phyloP scores from a whole-genome alignment of 495 filamentous ascomycete genomes.

The Amorphotheca resinae region DNA sequence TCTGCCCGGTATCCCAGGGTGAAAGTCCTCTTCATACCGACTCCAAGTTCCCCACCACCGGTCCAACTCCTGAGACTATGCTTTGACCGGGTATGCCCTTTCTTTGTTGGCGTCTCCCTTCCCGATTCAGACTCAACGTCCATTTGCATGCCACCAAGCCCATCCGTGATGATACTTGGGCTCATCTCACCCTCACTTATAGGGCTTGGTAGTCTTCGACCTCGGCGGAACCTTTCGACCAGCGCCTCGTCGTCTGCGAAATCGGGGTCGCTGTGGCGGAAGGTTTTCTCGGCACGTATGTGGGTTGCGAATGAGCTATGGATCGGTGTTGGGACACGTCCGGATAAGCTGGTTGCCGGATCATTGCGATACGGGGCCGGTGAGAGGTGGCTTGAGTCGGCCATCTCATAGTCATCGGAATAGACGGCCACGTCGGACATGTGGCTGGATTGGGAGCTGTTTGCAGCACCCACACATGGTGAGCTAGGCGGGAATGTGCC shows the following conservation, averaged over 20 bases:
- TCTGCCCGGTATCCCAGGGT: constrained; percentile 77
- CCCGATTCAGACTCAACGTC: constrained; percentile 14
- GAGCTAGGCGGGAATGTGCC: constrained; percentile 12
- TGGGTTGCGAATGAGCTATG: constrained; percentile 18
- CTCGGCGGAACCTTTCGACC: constrained; percentile 12
- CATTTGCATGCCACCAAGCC: constrained; percentile 22
- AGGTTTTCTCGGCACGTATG: constrained; percentile 13
- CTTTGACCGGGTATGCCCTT: constrained; percentile 21
- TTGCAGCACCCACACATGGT: constrained; percentile 4
- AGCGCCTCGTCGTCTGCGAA: constrained; percentile 18
- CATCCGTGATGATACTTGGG: constrained; percentile 19
- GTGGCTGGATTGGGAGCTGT: constrained; percentile 14
- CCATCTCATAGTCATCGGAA: constrained; percentile 20
- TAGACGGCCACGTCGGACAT: constrained; percentile 9
- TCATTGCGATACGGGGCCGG: constrained; percentile 17
- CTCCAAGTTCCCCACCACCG: constrained; percentile 4
- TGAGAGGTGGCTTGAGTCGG: constrained; percentile 15
- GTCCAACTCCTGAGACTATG: constrained; percentile 20
- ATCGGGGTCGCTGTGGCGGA: constrained; percentile 3
- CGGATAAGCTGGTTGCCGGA: constrained; percentile 14
- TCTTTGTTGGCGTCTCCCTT: constrained; percentile 17
- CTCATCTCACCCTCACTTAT: constrained; percentile 21
- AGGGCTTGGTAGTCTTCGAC: constrained; percentile 19
- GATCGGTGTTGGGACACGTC: constrained; percentile 22
- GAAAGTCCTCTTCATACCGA: constrained; percentile 50